Percentiles rank a stretch among this genome's conserved stretches.
Conservation (phyloP, 176 grass and related monocot species). For the Oryza coarctata region DNA sequence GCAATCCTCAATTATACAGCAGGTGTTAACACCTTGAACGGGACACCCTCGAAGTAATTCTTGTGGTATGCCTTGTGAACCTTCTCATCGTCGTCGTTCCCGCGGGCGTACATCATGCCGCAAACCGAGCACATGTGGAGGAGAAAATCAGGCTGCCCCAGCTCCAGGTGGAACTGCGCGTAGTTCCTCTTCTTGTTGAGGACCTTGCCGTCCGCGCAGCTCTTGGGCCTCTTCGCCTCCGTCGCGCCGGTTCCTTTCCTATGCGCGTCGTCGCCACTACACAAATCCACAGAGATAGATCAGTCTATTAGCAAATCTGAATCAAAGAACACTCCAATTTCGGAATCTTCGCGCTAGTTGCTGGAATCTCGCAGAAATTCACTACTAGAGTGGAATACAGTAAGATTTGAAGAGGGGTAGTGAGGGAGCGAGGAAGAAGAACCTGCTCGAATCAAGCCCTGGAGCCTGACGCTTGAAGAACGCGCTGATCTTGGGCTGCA, state of each 20-base stretch:
- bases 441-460: slow-evolving; percentile 27
- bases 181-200: slow-evolving; percentile 80
- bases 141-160: slow-evolving; percentile 85
- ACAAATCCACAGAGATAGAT: background rate
- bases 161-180: slow-evolving; percentile 84
- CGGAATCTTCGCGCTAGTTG: background rate
- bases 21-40: slow-evolving; percentile 59
- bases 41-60: slow-evolving; percentile 62
- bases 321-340: background rate
- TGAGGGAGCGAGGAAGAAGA: background rate
- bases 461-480: slow-evolving; percentile 57
- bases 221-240: slow-evolving; percentile 23
- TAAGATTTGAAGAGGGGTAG: background rate
- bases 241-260: background rate
- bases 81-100: slow-evolving; percentile 80
- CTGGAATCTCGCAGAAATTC: background rate
- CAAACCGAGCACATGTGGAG: slow-evolving; percentile 74
- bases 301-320: background rate
- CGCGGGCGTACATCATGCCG: slow-evolving; percentile 78
- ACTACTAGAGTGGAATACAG: background rate
- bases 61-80: slow-evolving; percentile 74
- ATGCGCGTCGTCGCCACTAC: background rate
- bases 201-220: slow-evolving; percentile 21
- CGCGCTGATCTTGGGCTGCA: slow-evolving; percentile 67
- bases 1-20: background rate